Percentiles rank a stretch among this genome's conserved stretches.
These are phyloP conservation scores for Mortierella sp. DNA, from an alignment of 371 early-diverging fungal species.

Conservation along the genomic window DNA sequence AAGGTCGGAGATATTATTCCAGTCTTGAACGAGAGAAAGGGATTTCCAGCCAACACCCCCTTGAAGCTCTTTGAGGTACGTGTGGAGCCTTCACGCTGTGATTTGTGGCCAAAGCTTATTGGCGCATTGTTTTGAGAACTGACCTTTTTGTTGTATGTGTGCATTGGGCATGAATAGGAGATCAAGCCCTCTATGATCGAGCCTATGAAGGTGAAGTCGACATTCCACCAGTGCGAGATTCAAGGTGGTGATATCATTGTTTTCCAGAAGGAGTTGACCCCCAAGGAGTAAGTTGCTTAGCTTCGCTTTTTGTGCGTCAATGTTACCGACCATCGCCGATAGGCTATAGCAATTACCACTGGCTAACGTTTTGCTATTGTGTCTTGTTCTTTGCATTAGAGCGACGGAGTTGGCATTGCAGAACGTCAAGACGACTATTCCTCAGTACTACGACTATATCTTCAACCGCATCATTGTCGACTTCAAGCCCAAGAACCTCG, in stretches of 20 bases:
- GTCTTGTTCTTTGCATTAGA: constrained; percentile 8
- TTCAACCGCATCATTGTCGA: constrained; percentile 72
- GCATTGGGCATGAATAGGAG: constrained; percentile 64
- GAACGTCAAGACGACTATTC: constrained; percentile 61
- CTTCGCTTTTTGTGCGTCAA: too few species aligned
- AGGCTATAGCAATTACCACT: too few species aligned
- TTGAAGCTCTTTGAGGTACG: constrained; percentile 79
- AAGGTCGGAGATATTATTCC: constrained; percentile 79
- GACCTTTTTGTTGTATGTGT: not conserved
- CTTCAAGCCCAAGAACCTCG: constrained; percentile 73
- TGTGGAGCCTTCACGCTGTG: not conserved
- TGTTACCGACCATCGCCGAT: not conserved
- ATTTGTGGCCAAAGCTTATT: not conserved
- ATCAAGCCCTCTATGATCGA: constrained; percentile 92
- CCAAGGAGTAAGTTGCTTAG: constrained; percentile 63
- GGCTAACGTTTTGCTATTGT: not conserved
- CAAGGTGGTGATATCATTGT: constrained; percentile 93
- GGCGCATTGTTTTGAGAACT: not conserved
- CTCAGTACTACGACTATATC: constrained; percentile 79
- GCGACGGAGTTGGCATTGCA: constrained; percentile 24
- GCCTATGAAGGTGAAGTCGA: constrained; percentile 66
- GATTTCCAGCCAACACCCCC: constrained; percentile 68
- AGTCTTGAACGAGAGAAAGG: constrained; percentile 64
- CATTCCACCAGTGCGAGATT: constrained; percentile 82
- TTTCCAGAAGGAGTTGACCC: constrained; percentile 73